Evolutionary conservation across 176 grass and related monocot species (phyloP).

Genomic region (Typha latifolia): DNA sequence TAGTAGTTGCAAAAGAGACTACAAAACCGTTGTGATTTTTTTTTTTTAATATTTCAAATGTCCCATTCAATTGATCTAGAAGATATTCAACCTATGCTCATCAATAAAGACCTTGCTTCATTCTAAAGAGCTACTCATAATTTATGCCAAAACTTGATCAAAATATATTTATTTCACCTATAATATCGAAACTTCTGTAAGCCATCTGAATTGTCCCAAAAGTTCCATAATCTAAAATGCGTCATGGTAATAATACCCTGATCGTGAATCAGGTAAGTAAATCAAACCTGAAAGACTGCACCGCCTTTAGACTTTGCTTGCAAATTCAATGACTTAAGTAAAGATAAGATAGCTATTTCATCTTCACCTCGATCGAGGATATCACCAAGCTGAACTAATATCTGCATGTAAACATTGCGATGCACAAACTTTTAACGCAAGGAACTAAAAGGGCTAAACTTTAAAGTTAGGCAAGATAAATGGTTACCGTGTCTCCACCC

Average conservation of each 20-base stretch:
- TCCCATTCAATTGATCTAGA: too few species aligned
- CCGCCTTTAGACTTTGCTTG: slow-evolving; percentile 79
- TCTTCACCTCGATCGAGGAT: slow-evolving; percentile 84
- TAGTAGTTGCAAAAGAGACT: too few species aligned
- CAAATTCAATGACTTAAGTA: slow-evolving; percentile 51
- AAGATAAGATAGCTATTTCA: slow-evolving; percentile 84
- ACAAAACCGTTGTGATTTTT: too few species aligned
- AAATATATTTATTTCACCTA: too few species aligned
- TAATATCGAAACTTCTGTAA: too few species aligned
- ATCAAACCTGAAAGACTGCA: slow-evolving; percentile 88
- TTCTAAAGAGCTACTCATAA: too few species aligned
- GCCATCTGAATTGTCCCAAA: too few species aligned
- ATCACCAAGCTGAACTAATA: slow-evolving; percentile 90
- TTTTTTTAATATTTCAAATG: too few species aligned
- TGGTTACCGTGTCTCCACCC: slow-evolving; percentile 64
- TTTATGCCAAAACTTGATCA: too few species aligned
- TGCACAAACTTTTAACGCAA: background rate
- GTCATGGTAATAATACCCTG: background rate
- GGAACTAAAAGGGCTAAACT: background rate
- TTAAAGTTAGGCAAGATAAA: background rate
- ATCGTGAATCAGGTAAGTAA: background rate
- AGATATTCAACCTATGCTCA: too few species aligned
- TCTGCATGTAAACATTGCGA: slow-evolving; percentile 22
- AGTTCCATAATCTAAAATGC: too few species aligned
- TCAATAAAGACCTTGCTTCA: too few species aligned